Conservation (phyloP, 2,329 filamentous ascomycete species). For the Septoria linicola region DNA sequence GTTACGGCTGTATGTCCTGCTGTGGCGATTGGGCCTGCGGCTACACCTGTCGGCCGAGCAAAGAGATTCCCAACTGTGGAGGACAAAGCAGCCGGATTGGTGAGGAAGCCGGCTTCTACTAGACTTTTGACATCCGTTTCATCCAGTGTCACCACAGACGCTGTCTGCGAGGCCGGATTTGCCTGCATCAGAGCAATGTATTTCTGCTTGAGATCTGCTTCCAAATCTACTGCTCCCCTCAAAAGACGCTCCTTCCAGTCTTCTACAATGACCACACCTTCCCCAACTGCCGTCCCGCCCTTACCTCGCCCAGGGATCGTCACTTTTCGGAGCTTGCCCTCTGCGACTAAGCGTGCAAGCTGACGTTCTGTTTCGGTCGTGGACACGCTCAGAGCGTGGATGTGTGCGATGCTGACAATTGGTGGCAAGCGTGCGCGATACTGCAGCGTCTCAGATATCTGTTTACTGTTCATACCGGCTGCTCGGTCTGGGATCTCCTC, state of each 20-base stretch:
- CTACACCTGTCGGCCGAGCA: conserved; percentile 42
- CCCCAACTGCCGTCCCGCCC: conserved; percentile 59
- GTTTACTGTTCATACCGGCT: conserved; percentile 62
- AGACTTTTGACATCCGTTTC: conserved; percentile 56
- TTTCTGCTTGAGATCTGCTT: conserved; percentile 47
- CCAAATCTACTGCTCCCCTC: conserved; percentile 23
- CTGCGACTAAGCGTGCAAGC: conserved; percentile 59
- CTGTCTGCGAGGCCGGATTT: conserved; percentile 50
- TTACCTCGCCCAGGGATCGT: conserved; percentile 61
- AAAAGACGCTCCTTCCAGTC: conserved; percentile 52
- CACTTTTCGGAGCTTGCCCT: conserved; percentile 61
- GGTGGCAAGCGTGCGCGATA: conserved; percentile 61
- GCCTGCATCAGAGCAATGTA: conserved; percentile 55
- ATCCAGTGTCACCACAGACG: conserved; percentile 45
- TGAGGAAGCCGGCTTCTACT: conserved; percentile 65
- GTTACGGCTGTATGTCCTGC: conserved; percentile 64
- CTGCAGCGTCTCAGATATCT: conserved; percentile 63
- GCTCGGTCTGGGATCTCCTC: conserved; percentile 57
- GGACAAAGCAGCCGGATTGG: conserved; percentile 49
- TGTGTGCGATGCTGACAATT: conserved; percentile 64
- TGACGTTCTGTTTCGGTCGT: conserved; percentile 68
- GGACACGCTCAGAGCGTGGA: conserved; percentile 62
- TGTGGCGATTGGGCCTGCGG: conserved; percentile 54
- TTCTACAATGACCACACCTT: conserved; percentile 60
- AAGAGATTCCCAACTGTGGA: conserved; percentile 42